These are phyloP conservation scores for Dissoconium aciculare DNA, from an alignment of 2,329 filamentous ascomycete genomes.

Conservation along the genomic window DNA sequence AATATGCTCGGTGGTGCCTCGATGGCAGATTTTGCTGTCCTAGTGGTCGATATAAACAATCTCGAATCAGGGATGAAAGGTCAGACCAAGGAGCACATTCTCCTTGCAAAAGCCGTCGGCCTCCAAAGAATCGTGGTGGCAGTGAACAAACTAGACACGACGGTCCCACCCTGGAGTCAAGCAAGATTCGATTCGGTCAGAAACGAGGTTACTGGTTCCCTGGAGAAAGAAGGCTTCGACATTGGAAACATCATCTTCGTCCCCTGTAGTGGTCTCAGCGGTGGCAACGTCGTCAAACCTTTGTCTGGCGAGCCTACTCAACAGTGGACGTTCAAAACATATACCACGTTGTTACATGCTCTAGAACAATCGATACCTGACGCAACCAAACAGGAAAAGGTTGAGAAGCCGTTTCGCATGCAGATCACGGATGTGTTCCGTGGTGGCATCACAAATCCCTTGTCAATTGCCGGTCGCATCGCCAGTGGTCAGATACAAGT, in stretches of 20 bases:
- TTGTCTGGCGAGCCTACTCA: constrained; percentile 36
- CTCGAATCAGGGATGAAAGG: constrained; percentile 89
- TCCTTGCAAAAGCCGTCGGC: constrained; percentile 80
- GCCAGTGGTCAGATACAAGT: constrained; percentile 72
- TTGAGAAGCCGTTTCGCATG: constrained; percentile 70
- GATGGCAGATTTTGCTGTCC: constrained; percentile 86
- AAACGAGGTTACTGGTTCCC: constrained; percentile 67
- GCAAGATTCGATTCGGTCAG: constrained; percentile 73
- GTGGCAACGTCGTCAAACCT: constrained; percentile 68
- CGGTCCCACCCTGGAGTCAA: constrained; percentile 55
- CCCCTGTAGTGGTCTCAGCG: constrained; percentile 75
- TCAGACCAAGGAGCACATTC: constrained; percentile 84
- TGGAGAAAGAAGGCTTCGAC: constrained; percentile 69
- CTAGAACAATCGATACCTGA: constrained; percentile 70
- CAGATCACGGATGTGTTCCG: constrained; percentile 80
- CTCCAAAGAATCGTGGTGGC: constrained; percentile 78
- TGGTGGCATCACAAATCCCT: constrained; percentile 59
- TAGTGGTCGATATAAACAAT: constrained; percentile 88
- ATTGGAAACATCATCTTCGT: constrained; percentile 71
- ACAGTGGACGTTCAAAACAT: constrained; percentile 56
- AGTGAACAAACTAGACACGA: constrained; percentile 87
- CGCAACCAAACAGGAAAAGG: constrained; percentile 20
- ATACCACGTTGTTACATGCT: constrained; percentile 60
- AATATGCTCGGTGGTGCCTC: constrained; percentile 98
- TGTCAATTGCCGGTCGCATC: constrained; percentile 74